Base-by-base conservation (phyloP, 2,329 filamentous ascomycete genomes). In the Xylaria sp. region DNA sequence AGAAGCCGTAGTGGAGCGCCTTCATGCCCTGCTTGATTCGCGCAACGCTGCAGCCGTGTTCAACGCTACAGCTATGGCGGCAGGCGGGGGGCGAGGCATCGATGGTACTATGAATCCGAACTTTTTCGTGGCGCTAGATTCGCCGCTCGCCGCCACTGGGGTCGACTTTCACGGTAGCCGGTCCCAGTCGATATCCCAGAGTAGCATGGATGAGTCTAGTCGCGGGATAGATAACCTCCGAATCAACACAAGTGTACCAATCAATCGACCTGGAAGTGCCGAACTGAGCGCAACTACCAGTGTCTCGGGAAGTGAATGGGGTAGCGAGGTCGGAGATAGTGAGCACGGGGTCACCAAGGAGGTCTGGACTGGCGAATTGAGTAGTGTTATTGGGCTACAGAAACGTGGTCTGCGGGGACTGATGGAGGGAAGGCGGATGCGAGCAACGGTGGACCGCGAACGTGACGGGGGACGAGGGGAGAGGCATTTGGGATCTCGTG, bases 61-160 rank as follows among this genome's bases (percentile, higher is more conserved):
- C 85, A 99, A 99, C 74, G 96, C 96, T 0, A 96, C 95, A 0
- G 96, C 96, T 63, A 98, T 98, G 96, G 96, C 94, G 0, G 96
- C 96, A 1, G 96, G 96, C 12, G 94, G 96, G 32, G 96, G 96
- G 0, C 89, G 94, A 57, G 92, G 93, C 57, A 93, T 95, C 34
- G 90, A 92, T 63, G 93, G 86, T 46, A 85, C 83, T 1, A 81
- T 90, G 37, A 89, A 90, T 74, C 89, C 89, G 66, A 90, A 90
- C 76, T 89, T 86, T 78, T 89, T 87, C 74, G 84, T 88, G 6
- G 81, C 83, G 71, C 72, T 80, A 77, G 79, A 86, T 75, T 68
- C 74, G 2, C 74, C 75, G 3, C 54, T 74, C 25, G 37, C 28
- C 12, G 46, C 64, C 10, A 70, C 67, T 20, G 59, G 70, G 15